Evolutionary conservation across 768 basidiomycete genomes (phyloP), one percentile per base, ranked within the genome.

Genomic region (Vishniacozyma victoriae): DNA sequence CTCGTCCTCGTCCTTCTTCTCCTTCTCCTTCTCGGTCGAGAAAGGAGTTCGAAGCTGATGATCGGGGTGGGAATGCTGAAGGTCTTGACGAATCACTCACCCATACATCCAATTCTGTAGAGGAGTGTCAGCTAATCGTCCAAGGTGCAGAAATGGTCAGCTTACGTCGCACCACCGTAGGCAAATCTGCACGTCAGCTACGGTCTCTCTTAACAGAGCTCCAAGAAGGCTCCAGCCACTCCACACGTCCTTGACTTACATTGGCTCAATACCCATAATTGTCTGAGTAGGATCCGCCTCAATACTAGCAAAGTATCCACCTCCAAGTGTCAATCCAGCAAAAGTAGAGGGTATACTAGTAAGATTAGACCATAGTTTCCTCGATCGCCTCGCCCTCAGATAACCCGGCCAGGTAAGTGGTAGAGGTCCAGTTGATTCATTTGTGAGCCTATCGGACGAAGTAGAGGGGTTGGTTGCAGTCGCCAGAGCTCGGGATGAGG

Each of bases 241-340:
- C 1, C 5, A 18, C 33, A 20, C n/a, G n/a, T n/a, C n/a, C n/a
- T n/a, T n/a, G n/a, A 48, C 65, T 61, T 41, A 67, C 66, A 70
- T 60, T 29, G 70, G 68, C 39, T 72, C 70, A 14, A 72, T 44
- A 3, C 70, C 70, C 53, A 72, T 59, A 37, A 72, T 69, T 44
- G 63, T 31, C 53, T 72, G 62, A 16, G 52, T 60, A 13, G 68
- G 68, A 49, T 69, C 68, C 36, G 62, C 50, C 37, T 72, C 68
- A 19, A 70, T 35, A 41, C 58, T 63, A 7, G 66, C 66, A 53
- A 70, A 69, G 43, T 70, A 72, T 1, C 56, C 55, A 41, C 61
- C 70, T 26, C 68, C 68, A 3, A 58, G 41, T 6, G 58, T 35
- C 25, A 72, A 42, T 11, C 64, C 67, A 2, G 55, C 54, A 27